These are phyloP conservation scores for Neonectria faginata DNA, from an alignment of 2,329 filamentous ascomycete genomes.

Conservation along the genomic window DNA sequence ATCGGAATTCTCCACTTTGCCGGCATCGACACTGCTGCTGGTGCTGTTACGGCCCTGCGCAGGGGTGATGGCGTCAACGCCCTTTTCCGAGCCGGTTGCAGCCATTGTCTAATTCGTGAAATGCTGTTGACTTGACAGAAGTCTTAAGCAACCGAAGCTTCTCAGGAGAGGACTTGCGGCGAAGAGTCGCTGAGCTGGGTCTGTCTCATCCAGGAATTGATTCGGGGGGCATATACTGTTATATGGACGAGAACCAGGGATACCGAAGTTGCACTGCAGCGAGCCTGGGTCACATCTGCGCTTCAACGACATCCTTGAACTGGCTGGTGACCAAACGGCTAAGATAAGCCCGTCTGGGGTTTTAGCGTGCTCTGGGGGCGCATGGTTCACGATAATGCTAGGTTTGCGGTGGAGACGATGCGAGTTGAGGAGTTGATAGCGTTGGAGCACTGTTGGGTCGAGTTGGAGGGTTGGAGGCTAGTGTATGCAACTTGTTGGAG, in stretches of 20 bases:
- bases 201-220: neutral
- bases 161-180: neutral
- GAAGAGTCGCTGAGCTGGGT: neutral
- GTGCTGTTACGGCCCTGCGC: slow-evolving; percentile 22
- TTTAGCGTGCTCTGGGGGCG: slow-evolving; percentile 10
- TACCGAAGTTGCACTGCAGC: slow-evolving; percentile 2
- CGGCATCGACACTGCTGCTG: slow-evolving; percentile 36
- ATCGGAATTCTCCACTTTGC: slow-evolving; percentile 36
- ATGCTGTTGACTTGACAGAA: neutral
- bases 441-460: neutral
- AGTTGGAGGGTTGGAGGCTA: slow-evolving; percentile 16
- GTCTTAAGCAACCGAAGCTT: neutral
- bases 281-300: neutral
- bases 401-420: slow-evolving; percentile 1
- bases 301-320: slow-evolving; percentile 5
- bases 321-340: slow-evolving; percentile 14
- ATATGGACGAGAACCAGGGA: slow-evolving; percentile 8
- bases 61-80: slow-evolving; percentile 26
- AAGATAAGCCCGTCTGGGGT: slow-evolving; percentile 31
- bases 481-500: neutral
- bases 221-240: slow-evolving; percentile 1
- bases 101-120: slow-evolving; percentile 19
- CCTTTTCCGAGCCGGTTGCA: slow-evolving; percentile 16
- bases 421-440: neutral
- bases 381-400: neutral